Base-by-base conservation (phyloP, 352 stramenopile genomes). In the Phytophthora meadii region DNA sequence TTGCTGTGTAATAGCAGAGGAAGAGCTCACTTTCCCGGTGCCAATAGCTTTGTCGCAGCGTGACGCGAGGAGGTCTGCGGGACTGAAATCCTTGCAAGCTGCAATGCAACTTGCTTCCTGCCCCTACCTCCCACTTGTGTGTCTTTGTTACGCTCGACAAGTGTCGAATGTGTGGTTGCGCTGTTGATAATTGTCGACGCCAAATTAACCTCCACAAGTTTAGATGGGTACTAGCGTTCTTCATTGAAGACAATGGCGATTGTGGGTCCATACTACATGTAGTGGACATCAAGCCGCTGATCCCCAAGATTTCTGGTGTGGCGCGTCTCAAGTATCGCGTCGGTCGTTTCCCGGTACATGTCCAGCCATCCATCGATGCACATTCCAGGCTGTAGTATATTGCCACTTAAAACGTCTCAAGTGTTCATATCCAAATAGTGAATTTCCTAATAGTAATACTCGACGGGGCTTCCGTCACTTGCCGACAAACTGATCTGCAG, bases 401-500 rank as follows among this genome's bases (percentile, higher is more conserved):
- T 68, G 54, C 12, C 53, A 50, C 27, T 54, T 50, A 46, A 19
- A 54, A 27, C n/a, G 10, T 7, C 46, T 58, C 37, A 24, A 24
- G 51, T 53, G 59, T 25, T 74, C 65, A 70, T 73, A 69, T 68
- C 34, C 52, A 64, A 66, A 53, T 67, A 48, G 28, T 42, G 53
- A 54, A n/a, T 22, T 19, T 41, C 34, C 41, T 76, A 77, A 65
- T 77, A 81, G 62, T 61, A 72, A 66, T 72, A 74, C 42, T 88
- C 74, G 47, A 89, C 72, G 19, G 79, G 69, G 45, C 65, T 70
- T 45, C 83, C 83, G 51, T 89, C 79, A 14, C 54, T 74, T 5
- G 72, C 76, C 44, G 75, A 76, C 37, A 92, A 65, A 27, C 66
- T 87, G 58, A 92, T 83, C 66, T 92, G 83, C 45, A 92, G 44